These are phyloP conservation scores for Apiospora aurea DNA, from an alignment of 2,329 filamentous ascomycete genomes.

Conservation along the genomic window DNA sequence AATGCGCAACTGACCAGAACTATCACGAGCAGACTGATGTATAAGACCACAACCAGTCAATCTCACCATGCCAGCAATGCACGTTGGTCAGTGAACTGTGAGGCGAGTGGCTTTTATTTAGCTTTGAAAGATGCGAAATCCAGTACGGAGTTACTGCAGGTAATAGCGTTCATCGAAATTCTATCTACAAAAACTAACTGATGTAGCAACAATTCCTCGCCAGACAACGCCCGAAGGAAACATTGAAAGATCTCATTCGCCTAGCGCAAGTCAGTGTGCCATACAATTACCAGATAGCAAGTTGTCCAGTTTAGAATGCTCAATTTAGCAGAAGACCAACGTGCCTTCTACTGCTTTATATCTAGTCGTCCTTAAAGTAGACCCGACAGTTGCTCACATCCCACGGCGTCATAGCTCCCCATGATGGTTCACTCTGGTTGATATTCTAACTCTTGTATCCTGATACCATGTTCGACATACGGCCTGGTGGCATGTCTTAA, in stretches of 20 bases:
- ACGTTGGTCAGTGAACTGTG: constrained; percentile 4
- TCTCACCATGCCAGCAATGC: constrained; percentile 9
- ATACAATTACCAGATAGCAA: constrained; percentile 19
- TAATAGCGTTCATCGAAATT: constrained; percentile 8
- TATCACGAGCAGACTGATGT: constrained; percentile 14
- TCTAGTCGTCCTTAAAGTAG: constrained; percentile 3
- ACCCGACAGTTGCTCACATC: background rate
- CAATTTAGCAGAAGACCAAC: constrained; percentile 7
- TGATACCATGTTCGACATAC: constrained; percentile 9
- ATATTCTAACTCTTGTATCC: constrained; percentile 9
- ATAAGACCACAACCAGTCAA: constrained; percentile 10
- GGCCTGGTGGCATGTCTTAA: background rate
- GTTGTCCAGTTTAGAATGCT: constrained; percentile 7
- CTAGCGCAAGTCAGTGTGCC: constrained; percentile 8
- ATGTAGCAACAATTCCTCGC: constrained; percentile 16
- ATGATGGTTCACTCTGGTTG: constrained; percentile 15
- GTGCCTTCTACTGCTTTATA: constrained; percentile 3
- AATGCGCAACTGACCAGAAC: constrained; percentile 5
- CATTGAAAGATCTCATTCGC: constrained; percentile 20
- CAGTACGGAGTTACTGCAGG: constrained; percentile 15
- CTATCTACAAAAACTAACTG: background rate
- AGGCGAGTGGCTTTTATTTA: constrained; percentile 14
- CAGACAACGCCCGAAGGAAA: background rate
- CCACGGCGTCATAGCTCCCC: constrained; percentile 8
- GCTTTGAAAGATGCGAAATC: constrained; percentile 15